Evolutionary conservation across 108 stramenopile species (phyloP).

Genomic region (Fistulifera pelliculosa): DNA sequence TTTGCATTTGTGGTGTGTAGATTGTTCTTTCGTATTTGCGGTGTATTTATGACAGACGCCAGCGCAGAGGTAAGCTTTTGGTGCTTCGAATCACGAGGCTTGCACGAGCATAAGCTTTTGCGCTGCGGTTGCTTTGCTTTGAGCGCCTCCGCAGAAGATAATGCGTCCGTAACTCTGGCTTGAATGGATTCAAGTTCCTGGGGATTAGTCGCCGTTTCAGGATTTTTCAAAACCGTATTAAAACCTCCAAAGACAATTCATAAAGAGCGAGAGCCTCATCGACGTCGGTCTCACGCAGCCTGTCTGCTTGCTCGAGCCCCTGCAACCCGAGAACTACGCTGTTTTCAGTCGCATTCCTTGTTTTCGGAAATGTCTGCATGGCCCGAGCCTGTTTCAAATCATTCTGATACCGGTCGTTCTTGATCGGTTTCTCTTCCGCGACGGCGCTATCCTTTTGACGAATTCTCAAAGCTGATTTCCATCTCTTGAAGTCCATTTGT

Average conservation of each 20-base stretch:
- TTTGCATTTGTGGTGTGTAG: too few relatives aligned
- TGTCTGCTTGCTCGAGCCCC: conserved; percentile 32
- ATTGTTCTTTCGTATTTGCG: too few relatives aligned
- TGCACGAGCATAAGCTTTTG: too few relatives aligned
- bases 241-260: conserved; percentile 26
- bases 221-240: conserved; percentile 25
- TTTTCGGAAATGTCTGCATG: background rate
- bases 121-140: too few relatives aligned
- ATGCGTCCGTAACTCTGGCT: conserved; percentile 10
- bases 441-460: too few relatives aligned
- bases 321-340: conserved; percentile 17
- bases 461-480: too few relatives aligned
- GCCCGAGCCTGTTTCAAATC: background rate
- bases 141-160: too few relatives aligned
- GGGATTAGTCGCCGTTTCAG: background rate
- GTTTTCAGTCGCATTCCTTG: conserved; percentile 3
- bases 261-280: conserved; percentile 23
- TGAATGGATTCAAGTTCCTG: conserved; percentile 12
- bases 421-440: too few relatives aligned
- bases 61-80: too few relatives aligned
- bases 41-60: too few relatives aligned
- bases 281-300: conserved; percentile 7
- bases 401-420: background rate
- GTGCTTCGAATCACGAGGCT: too few relatives aligned
- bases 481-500: too few relatives aligned